Conservation (phyloP, 2,329 filamentous ascomycete species). For the Macrophomina phaseolina region DNA sequence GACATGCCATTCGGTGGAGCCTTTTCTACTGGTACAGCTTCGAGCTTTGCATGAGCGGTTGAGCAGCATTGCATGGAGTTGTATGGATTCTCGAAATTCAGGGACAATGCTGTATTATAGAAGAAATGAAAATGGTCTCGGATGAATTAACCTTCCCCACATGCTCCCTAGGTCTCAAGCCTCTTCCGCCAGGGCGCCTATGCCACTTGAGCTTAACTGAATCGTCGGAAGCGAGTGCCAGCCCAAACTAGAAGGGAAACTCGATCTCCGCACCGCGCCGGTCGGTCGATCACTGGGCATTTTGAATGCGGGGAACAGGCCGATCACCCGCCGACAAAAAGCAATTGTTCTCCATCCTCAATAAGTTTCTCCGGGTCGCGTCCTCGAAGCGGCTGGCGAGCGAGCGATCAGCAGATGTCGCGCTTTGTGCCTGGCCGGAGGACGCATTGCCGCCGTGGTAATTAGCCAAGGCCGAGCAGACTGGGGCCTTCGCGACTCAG, state of each 20-base stretch:
- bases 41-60: neutral
- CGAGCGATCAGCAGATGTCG: constrained; percentile 7
- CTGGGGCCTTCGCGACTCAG: constrained; percentile 26
- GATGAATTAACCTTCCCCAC: constrained; percentile 8
- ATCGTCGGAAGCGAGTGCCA: constrained; percentile 20
- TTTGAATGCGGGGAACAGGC: constrained; percentile 18
- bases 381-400: neutral
- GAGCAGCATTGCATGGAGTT: constrained; percentile 13
- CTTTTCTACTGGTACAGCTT: neutral
- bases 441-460: constrained; percentile 16
- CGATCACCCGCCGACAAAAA: constrained; percentile 16
- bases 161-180: neutral
- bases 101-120: constrained; percentile 12
- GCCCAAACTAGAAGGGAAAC: constrained; percentile 15
- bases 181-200: constrained; percentile 13
- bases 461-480: constrained; percentile 26
- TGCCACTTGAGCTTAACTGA: constrained; percentile 21
- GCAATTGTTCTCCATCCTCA: neutral
- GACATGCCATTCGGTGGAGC: neutral
- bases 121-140: constrained; percentile 10
- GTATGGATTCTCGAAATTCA: neutral
- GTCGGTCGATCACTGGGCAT: constrained; percentile 18
- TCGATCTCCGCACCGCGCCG: constrained; percentile 20
- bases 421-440: neutral
- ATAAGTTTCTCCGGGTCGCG: neutral